phyloP scores from a whole-genome alignment of 257 asterid species.

The Fraxinus cuspidata region DNA sequence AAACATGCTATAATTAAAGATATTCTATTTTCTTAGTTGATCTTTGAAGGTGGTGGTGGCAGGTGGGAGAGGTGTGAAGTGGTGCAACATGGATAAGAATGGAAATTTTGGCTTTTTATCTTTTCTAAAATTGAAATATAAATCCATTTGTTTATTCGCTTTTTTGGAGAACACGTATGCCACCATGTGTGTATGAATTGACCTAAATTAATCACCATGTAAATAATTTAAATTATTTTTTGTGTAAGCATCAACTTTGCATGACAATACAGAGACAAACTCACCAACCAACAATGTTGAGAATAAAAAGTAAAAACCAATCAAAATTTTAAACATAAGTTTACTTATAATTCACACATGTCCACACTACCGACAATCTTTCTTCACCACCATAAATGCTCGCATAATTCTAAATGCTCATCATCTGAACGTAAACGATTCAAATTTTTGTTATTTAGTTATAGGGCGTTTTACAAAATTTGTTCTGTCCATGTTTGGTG shows the following conservation, averaged over 20 bases:
- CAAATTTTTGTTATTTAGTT: no score
- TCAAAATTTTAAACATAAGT: slow-evolving; percentile 15
- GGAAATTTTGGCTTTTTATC: neutral
- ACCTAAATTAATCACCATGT: no score
- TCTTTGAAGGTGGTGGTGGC: neutral
- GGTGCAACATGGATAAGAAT: neutral
- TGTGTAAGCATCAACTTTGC: slow-evolving; percentile 15
- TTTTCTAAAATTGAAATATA: neutral
- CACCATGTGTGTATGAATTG: neutral
- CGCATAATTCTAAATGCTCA: no score
- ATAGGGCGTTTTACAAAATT: no score
- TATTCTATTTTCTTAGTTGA: neutral
- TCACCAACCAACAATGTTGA: slow-evolving; percentile 31
- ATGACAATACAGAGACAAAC: slow-evolving; percentile 15
- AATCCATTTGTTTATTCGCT: slow-evolving; percentile 4
- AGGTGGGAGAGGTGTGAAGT: neutral
- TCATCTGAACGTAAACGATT: no score
- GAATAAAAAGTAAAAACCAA: slow-evolving; percentile 10
- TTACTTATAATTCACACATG: neutral
- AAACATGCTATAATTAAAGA: no score
- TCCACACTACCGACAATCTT: neutral
- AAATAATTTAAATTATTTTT: no score
- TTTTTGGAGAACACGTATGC: slow-evolving; percentile 24
- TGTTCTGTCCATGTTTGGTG: no score
- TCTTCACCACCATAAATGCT: neutral